phyloP scores from a whole-genome alignment of 2,329 filamentous ascomycete genomes.

The Talaromyces sp. region DNA sequence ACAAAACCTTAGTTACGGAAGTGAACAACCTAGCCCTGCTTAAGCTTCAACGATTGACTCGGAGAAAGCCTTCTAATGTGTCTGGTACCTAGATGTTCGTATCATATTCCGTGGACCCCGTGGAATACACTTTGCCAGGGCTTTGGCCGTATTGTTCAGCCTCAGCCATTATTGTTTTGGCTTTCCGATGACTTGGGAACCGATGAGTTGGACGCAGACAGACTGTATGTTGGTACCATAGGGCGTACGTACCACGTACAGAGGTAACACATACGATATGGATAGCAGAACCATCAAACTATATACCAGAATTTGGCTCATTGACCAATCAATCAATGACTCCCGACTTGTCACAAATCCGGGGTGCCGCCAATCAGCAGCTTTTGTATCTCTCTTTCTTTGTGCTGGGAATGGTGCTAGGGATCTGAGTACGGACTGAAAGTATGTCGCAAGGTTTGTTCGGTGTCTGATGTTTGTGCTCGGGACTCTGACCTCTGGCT shows the following conservation, averaged over 20 bases:
- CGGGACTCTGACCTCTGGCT: too few relatives aligned
- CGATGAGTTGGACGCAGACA: too few relatives aligned
- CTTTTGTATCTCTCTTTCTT: too few relatives aligned
- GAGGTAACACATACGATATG: too few relatives aligned
- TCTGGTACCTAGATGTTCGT: neutral
- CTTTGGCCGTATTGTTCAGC: neutral
- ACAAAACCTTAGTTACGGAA: neutral
- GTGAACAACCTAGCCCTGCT: too few relatives aligned
- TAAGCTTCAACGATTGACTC: neutral
- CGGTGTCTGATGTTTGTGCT: too few relatives aligned
- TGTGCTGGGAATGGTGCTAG: neutral
- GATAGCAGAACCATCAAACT: too few relatives aligned
- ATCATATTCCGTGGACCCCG: neutral
- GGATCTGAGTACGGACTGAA: neutral
- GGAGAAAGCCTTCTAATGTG: neutral
- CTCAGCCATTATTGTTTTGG: neutral
- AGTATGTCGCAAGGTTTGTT: neutral
- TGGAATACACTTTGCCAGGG: too few relatives aligned
- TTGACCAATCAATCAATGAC: conserved; percentile 6
- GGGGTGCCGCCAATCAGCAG: neutral
- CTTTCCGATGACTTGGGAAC: neutral
- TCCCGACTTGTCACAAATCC: neutral
- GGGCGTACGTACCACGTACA: neutral
- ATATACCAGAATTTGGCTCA: too few relatives aligned
- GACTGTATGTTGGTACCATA: neutral